Base-by-base conservation (phyloP, 352 stramenopile species). In the Elongisporangium undulatum region DNA sequence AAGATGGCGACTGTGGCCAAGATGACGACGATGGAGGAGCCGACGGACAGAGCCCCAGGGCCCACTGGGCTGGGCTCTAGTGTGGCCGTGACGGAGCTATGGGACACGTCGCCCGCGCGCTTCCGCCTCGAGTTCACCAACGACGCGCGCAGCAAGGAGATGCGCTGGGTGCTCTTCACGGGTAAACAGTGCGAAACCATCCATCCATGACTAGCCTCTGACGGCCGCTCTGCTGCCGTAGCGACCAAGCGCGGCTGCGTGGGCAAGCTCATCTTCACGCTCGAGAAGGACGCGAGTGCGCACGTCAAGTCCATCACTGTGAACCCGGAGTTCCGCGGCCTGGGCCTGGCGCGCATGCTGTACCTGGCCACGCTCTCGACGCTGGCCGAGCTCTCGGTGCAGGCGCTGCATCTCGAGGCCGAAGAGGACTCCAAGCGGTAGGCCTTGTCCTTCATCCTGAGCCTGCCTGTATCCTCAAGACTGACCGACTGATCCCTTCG, bases 81-180 rank as follows among this genome's bases (percentile, higher is more conserved):
- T 22, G 77, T 67, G 56, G 56, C 62, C 38, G 29, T 90, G 45
- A 77, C 64, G 22, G 81, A 90, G 53, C 79, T 74, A 15, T 67
- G 89, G 12, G 49, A 62, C 13, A 56, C 54, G 7, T 54, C 73
- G 12, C 53, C 72, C 21, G 68, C 62, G 23, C 78, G 73, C 50
- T 94, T 94, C 67, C 84, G 82, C 4, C 72, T 94, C 34, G 72
- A 90, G 54, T 93, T 90, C 63, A 79, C 75, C 17, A 69, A 89
- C 58, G 84, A 94, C 58, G 60, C 59, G 8, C 69, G 71, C 21
- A 83, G 77, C 5, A 87, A 87, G 56, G 84, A 94, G 67, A 68
- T 94, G 65, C 83, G 84, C 59, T 94, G 84, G 84, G 84, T 91
- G 62, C 75, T 94, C 49, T 94, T 94, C 63, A 76, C 77, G 8